A percentile compares a stretch with the other conserved stretches of the same genome.
These are phyloP conservation scores for Elsinoe necatrix DNA, from an alignment of 2,329 filamentous ascomycete genomes.

Conservation along the genomic window DNA sequence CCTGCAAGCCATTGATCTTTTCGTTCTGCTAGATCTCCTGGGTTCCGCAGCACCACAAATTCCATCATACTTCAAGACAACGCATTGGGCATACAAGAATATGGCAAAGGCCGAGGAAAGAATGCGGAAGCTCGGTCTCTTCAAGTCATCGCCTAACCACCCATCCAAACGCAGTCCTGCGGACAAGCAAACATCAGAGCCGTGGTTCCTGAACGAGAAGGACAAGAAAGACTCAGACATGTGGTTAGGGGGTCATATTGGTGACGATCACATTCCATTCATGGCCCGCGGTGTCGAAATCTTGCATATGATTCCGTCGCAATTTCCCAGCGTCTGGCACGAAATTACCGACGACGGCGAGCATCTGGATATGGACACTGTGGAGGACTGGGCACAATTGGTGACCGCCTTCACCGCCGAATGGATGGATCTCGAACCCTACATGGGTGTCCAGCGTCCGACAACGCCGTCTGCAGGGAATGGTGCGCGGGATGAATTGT, in stretches of 20 bases:
- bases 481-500: slow-evolving; percentile 9
- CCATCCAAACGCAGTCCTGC: slow-evolving; percentile 29
- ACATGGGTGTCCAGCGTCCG: slow-evolving; percentile 28
- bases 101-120: slow-evolving; percentile 68
- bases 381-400: slow-evolving; percentile 81
- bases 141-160: slow-evolving; percentile 54
- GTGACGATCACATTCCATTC: slow-evolving; percentile 90
- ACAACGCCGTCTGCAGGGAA: background rate
- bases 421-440: slow-evolving; percentile 76
- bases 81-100: slow-evolving; percentile 83
- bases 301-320: slow-evolving; percentile 76
- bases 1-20: slow-evolving; percentile 73
- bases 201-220: slow-evolving; percentile 57
- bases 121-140: slow-evolving; percentile 56
- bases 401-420: slow-evolving; percentile 78
- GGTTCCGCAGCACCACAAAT: slow-evolving; percentile 61
- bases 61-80: slow-evolving; percentile 80
- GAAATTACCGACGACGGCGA: slow-evolving; percentile 71
- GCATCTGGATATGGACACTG: slow-evolving; percentile 70
- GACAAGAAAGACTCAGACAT: slow-evolving; percentile 42
- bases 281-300: slow-evolving; percentile 78
- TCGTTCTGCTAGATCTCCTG: slow-evolving; percentile 84
- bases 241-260: slow-evolving; percentile 45
- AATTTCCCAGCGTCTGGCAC: slow-evolving; percentile 85
- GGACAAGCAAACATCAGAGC: slow-evolving; percentile 25